Conservation (phyloP, 2,329 filamentous ascomycete genomes). For the Trichophyton equinum region DNA sequence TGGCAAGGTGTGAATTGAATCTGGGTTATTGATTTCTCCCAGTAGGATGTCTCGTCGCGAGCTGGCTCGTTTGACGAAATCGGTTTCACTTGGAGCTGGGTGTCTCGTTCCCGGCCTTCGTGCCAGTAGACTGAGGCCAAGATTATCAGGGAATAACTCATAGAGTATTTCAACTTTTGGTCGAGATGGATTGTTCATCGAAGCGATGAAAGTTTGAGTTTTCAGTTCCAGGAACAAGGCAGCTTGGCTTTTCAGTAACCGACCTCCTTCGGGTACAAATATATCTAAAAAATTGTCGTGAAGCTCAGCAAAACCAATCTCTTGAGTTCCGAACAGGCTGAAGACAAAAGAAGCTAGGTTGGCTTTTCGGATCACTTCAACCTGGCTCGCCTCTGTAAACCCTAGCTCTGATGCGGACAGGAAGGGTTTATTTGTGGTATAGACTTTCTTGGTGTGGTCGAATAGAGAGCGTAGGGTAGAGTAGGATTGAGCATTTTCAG, state of each 20-base stretch:
- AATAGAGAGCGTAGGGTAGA: slow-evolving; percentile 49
- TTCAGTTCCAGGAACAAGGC: slow-evolving; percentile 52
- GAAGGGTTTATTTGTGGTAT: slow-evolving; percentile 45
- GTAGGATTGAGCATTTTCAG: slow-evolving; percentile 49
- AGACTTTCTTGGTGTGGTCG: slow-evolving; percentile 51
- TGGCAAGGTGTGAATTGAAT: slow-evolving; percentile 38
- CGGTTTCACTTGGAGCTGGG: slow-evolving; percentile 46
- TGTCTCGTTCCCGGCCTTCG: slow-evolving; percentile 43
- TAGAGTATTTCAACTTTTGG: slow-evolving; percentile 45
- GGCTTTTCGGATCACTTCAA: slow-evolving; percentile 49
- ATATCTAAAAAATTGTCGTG: slow-evolving; percentile 52
- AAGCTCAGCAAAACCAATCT: slow-evolving; percentile 51
- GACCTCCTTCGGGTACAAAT: slow-evolving; percentile 48
- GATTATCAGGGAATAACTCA: slow-evolving; percentile 46
- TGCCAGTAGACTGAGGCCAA: slow-evolving; percentile 42
- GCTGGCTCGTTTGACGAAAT: slow-evolving; percentile 45
- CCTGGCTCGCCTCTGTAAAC: slow-evolving; percentile 40
- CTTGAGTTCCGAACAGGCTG: slow-evolving; percentile 50
- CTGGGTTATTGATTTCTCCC: slow-evolving; percentile 40
- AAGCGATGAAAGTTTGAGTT: slow-evolving; percentile 54
- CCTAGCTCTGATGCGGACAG: slow-evolving; percentile 42
- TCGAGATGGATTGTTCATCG: slow-evolving; percentile 44
- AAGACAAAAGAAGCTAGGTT: slow-evolving; percentile 55
- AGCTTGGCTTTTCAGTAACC: slow-evolving; percentile 48
- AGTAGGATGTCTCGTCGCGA: slow-evolving; percentile 47